Conservation (phyloP, 441 rosid species). For the Populus hybrid region DNA sequence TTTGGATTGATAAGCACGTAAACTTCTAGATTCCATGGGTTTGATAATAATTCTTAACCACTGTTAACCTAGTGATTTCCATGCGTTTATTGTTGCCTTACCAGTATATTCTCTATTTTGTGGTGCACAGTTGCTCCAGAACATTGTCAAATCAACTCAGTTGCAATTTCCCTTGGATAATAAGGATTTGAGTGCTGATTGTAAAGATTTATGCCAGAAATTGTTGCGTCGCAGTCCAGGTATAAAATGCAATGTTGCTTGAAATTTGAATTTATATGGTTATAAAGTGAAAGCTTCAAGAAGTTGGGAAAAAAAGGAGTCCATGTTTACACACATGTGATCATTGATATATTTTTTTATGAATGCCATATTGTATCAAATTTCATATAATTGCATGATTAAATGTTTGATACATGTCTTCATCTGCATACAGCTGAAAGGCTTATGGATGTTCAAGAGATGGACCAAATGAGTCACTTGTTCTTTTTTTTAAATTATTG, state of each 20-base stretch:
- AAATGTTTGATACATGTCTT: slow-evolving; percentile 1
- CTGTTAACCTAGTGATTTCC: slow-evolving; percentile 4
- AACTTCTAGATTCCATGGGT: slow-evolving; percentile 3
- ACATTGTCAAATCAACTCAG: slow-evolving; percentile 76
- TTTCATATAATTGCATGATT: not conserved
- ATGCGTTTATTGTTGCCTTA: slow-evolving; percentile 14
- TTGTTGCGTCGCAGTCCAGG: slow-evolving; percentile 95
- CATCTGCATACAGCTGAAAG: not conserved
- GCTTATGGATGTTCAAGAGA: not conserved
- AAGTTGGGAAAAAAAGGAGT: not conserved
- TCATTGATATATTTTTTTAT: not conserved
- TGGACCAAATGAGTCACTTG: not conserved
- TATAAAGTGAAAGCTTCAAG: slow-evolving; percentile 6
- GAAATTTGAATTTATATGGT: slow-evolving; percentile 9
- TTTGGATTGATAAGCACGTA: not conserved
- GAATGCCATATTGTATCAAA: not conserved
- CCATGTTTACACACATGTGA: not conserved
- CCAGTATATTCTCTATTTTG: slow-evolving; percentile 16
- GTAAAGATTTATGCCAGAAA: slow-evolving; percentile 88
- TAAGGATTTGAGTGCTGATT: slow-evolving; percentile 55
- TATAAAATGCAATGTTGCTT: slow-evolving; percentile 23
- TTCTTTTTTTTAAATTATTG: not conserved
- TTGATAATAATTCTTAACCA: slow-evolving; percentile 9
- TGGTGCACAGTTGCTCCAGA: slow-evolving; percentile 78
- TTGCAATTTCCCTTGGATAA: slow-evolving; percentile 64